Percentiles rank a stretch among this genome's conserved stretches.
Conservation (phyloP, 768 basidiomycete genomes). For the Mycena belliarum region DNA sequence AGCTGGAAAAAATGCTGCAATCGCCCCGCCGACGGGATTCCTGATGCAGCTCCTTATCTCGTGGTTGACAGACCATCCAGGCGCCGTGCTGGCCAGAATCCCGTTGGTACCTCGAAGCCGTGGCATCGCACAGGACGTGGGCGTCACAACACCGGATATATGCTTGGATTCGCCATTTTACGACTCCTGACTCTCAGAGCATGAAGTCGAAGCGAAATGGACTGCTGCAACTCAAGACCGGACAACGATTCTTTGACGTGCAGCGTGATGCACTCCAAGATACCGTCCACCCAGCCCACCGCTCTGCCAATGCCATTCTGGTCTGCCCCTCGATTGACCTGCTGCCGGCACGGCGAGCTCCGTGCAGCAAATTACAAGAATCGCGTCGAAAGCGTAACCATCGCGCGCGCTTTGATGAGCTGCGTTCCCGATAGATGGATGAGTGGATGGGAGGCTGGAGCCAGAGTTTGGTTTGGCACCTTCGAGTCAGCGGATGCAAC, state of each 20-base stretch:
- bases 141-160: conserved; percentile 4
- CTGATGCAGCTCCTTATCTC: background rate
- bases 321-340: background rate
- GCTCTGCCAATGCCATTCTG: background rate
- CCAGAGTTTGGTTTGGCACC: conserved; percentile 2
- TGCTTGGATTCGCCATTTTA: background rate
- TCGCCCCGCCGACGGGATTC: background rate
- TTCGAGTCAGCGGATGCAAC: background rate
- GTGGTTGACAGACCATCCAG: background rate
- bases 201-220: background rate
- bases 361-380: background rate
- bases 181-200: conserved; percentile 1
- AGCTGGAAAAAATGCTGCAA: background rate
- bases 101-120: conserved; percentile 3
- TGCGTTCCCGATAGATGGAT: conserved; percentile 6
- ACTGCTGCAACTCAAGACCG: too few species aligned
- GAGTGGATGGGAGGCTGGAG: conserved; percentile 6
- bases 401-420: conserved; percentile 5
- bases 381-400: conserved; percentile 4
- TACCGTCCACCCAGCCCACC: background rate
- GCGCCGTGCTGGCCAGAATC: background rate
- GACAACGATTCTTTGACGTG: background rate
- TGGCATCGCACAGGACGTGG: background rate
- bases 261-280: background rate
- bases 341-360: conserved; percentile 10